These are phyloP conservation scores for Beta lomatogona DNA, from an alignment of 179 eudicot genomes.

Conservation along the genomic window DNA sequence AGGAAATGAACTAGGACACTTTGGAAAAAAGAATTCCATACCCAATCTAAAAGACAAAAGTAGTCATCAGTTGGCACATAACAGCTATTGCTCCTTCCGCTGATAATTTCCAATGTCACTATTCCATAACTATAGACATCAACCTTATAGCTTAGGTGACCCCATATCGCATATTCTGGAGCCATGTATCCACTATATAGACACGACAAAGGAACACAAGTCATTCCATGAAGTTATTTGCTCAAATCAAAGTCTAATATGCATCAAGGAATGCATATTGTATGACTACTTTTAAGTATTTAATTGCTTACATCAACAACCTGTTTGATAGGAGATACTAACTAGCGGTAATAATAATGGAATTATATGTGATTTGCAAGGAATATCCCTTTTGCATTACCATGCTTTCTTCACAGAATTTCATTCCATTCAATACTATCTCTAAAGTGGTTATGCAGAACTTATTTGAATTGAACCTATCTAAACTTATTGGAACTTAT, in stretches of 20 bases:
- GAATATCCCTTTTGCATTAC: no score
- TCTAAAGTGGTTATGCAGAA: no score
- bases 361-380: no score
- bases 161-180: constrained; percentile 45
- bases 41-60: constrained; percentile 44
- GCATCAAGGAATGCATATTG: not conserved
- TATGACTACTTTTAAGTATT: not conserved
- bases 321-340: no score
- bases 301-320: not conserved
- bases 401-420: no score
- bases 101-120: constrained; percentile 35
- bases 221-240: constrained; percentile 1
- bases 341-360: no score
- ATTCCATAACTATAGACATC: constrained; percentile 42
- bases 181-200: constrained; percentile 40
- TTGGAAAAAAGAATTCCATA: constrained; percentile 10
- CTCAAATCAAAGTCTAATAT: not conserved
- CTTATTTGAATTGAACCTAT: no score
- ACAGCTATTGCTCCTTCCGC: constrained; percentile 38
- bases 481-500: no score
- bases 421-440: no score
- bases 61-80: constrained; percentile 35
- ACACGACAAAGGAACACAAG: not conserved
- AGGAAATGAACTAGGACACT: not conserved
- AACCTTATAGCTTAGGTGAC: constrained; percentile 40